These are phyloP conservation scores for Microsporum ferrugineum DNA, from an alignment of 2,329 filamentous ascomycete species.

Conservation along the genomic window DNA sequence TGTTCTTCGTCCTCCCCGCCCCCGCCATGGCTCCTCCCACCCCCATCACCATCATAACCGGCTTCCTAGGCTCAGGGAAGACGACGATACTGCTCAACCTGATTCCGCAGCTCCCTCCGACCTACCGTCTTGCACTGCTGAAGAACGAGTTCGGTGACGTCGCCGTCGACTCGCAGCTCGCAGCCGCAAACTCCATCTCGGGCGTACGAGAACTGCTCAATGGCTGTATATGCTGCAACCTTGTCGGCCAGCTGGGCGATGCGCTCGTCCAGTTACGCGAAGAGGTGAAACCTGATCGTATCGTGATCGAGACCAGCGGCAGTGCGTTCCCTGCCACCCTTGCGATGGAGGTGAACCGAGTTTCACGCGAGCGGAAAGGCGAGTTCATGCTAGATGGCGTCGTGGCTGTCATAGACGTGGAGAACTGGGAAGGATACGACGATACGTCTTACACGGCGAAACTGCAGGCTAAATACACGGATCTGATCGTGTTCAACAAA, in stretches of 20 bases:
- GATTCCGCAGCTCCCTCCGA: conserved; percentile 73
- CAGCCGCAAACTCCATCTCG: conserved; percentile 67
- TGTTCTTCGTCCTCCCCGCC: neutral
- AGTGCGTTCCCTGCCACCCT: conserved; percentile 80
- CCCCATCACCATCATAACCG: conserved; percentile 88
- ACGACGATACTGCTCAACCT: conserved; percentile 93
- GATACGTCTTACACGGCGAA: conserved; percentile 82
- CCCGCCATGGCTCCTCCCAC: conserved; percentile 41
- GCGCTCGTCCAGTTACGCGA: conserved; percentile 64
- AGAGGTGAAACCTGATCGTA: conserved; percentile 58
- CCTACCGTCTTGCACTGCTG: conserved; percentile 83
- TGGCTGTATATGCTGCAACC: conserved; percentile 97
- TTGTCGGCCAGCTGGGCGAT: conserved; percentile 77
- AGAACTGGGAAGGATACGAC: conserved; percentile 90
- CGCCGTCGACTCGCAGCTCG: conserved; percentile 85
- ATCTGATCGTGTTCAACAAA: conserved; percentile 86
- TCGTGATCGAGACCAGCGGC: conserved; percentile 88
- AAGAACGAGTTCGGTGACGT: conserved; percentile 98
- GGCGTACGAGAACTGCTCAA: conserved; percentile 89
- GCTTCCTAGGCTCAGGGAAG: conserved; percentile 92
- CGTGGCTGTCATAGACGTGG: conserved; percentile 79
- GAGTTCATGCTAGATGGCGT: conserved; percentile 73
- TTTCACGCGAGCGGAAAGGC: conserved; percentile 50
- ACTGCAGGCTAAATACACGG: conserved; percentile 79
- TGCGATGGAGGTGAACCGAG: conserved; percentile 77